These are phyloP conservation scores for Coprinopsis strossmayeri DNA, from an alignment of 768 basidiomycete species.

Conservation along the genomic window DNA sequence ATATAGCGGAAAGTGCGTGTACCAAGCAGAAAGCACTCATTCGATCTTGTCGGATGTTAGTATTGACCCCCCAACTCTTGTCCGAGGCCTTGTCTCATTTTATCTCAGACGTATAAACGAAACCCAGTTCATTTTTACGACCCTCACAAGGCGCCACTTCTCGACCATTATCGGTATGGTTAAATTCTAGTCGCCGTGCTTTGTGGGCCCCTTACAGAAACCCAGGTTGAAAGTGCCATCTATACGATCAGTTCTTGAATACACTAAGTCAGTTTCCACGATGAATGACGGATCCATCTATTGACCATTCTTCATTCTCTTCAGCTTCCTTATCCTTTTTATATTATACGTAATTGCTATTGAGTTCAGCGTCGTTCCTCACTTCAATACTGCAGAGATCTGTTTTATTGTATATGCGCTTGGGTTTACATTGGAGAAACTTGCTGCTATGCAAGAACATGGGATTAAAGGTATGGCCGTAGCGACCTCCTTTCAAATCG, in stretches of 20 bases:
- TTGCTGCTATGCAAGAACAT: conserved; percentile 94
- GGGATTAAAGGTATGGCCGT: conserved; percentile 78
- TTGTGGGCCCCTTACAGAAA: not conserved
- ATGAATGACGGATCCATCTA: not conserved
- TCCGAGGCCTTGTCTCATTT: not conserved
- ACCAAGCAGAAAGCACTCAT: conserved; percentile 82
- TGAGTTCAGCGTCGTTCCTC: conserved; percentile 57
- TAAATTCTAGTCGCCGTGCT: not conserved
- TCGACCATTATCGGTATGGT: conserved; percentile 87
- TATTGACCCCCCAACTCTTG: conserved; percentile 1
- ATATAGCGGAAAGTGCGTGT: conserved; percentile 80
- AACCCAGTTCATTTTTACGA: conserved; percentile 92
- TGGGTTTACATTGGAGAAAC: conserved; percentile 87
- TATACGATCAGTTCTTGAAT: conserved; percentile 86
- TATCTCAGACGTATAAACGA: conserved; percentile 78
- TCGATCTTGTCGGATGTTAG: conserved; percentile 85
- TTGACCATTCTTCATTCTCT: too few relatives aligned
- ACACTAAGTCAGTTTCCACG: conserved; percentile 64
- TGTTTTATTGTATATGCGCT: conserved; percentile 74
- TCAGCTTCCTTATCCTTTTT: conserved; percentile 75
- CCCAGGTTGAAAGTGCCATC: conserved; percentile 86
- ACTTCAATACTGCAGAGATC: conserved; percentile 60
- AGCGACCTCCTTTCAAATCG: too few relatives aligned
- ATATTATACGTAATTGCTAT: conserved; percentile 74
- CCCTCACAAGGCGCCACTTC: conserved; percentile 86